phyloP scores from a whole-genome alignment of 2,329 filamentous ascomycete genomes.

The Neobulgaria alba region DNA sequence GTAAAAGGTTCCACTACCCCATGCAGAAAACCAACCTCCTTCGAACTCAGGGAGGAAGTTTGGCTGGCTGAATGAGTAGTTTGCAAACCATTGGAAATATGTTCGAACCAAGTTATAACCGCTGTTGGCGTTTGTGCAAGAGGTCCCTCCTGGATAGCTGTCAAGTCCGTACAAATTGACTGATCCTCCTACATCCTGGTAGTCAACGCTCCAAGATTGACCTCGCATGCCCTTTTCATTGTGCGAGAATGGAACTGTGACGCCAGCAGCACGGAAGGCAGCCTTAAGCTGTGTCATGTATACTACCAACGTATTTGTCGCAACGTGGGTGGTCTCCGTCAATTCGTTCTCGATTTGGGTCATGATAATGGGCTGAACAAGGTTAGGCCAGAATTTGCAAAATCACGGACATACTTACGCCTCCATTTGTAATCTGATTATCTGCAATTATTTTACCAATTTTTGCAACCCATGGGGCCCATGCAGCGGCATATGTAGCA shows the following conservation, averaged over 20 bases:
- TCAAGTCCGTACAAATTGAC: slow-evolving; percentile 43
- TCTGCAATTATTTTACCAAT: slow-evolving; percentile 39
- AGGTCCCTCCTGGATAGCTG: slow-evolving; percentile 38
- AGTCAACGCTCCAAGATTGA: slow-evolving; percentile 45
- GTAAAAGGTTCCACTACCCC: slow-evolving; percentile 43
- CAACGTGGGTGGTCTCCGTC: slow-evolving; percentile 34
- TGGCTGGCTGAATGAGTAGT: slow-evolving; percentile 45
- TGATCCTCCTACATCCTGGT: slow-evolving; percentile 45
- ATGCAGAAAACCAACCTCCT: slow-evolving; percentile 44
- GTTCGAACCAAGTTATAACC: slow-evolving; percentile 43
- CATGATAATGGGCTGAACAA: slow-evolving; percentile 36
- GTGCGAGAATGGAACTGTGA: slow-evolving; percentile 40
- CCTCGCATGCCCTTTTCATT: slow-evolving; percentile 43
- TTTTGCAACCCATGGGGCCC: slow-evolving; percentile 38
- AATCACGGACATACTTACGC: slow-evolving; percentile 21
- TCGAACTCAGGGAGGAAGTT: slow-evolving; percentile 45
- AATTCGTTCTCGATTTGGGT: slow-evolving; percentile 47
- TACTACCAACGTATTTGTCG: slow-evolving; percentile 37
- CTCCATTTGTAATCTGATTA: slow-evolving; percentile 42
- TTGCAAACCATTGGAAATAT: slow-evolving; percentile 50
- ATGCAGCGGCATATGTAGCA: slow-evolving; percentile 35
- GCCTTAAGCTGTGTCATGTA: slow-evolving; percentile 44
- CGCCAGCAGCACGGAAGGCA: slow-evolving; percentile 37
- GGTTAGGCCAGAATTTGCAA: neutral
- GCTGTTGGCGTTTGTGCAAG: slow-evolving; percentile 39